Conservation (phyloP, 2,329 filamentous ascomycete species). For the Colletotrichum sidae region DNA sequence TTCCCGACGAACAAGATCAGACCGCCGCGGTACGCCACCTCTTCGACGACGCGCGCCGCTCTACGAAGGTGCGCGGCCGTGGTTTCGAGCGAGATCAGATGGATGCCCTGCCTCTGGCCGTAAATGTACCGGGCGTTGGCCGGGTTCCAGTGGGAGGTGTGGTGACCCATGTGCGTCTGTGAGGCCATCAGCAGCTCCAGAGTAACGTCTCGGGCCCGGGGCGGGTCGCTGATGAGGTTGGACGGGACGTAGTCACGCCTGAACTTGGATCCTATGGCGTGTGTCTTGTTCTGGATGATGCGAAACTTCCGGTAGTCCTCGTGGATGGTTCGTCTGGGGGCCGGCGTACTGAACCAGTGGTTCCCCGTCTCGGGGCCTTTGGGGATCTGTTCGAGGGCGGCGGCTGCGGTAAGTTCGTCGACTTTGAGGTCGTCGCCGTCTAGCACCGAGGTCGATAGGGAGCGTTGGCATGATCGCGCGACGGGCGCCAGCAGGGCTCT, state of each 20-base stretch:
- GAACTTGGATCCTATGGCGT: constrained; percentile 58
- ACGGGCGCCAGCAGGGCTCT: constrained; percentile 61
- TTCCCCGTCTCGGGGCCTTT: background rate
- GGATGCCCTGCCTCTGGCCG: constrained; percentile 86
- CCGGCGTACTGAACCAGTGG: background rate
- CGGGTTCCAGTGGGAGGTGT: constrained; percentile 93
- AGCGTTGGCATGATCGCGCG: constrained; percentile 53
- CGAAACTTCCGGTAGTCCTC: constrained; percentile 10
- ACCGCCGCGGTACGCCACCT: constrained; percentile 84
- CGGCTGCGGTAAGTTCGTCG: constrained; percentile 29
- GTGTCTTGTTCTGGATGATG: constrained; percentile 1
- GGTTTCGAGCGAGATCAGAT: constrained; percentile 92
- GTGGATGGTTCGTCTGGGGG: background rate
- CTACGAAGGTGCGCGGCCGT: constrained; percentile 92
- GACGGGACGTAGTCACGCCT: constrained; percentile 72
- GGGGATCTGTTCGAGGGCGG: constrained; percentile 30
- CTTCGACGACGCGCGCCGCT: constrained; percentile 90
- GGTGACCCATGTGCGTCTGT: constrained; percentile 90
- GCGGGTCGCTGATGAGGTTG: constrained; percentile 77
- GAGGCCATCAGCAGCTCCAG: constrained; percentile 91
- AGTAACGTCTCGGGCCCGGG: constrained; percentile 81
- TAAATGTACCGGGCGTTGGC: constrained; percentile 94
- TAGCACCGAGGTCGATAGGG: constrained; percentile 48
- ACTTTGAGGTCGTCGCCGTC: background rate
- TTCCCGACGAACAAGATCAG: constrained; percentile 93